A percentile compares a stretch with the other conserved stretches of the same genome.
Evolutionary conservation across 1,284 basidiomycete species (phyloP).

Genomic region (Violaceomyces palustris): DNA sequence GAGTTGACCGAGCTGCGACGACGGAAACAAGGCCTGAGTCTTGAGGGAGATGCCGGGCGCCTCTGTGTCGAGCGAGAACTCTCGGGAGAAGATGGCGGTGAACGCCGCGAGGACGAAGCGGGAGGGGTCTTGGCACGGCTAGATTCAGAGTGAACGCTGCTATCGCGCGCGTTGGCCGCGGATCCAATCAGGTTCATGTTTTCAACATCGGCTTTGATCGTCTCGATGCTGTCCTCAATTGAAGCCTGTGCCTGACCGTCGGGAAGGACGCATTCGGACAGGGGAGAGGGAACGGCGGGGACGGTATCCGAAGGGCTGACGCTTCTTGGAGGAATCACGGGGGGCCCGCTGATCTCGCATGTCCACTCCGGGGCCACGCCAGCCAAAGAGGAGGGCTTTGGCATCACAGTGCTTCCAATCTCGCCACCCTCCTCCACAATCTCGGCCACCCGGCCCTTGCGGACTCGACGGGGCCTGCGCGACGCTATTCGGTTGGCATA

Average conservation of each 20-base stretch:
- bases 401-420: conserved; percentile 32
- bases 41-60: conserved; percentile 36
- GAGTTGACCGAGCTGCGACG: conserved; percentile 28
- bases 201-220: conserved; percentile 13
- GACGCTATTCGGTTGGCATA: conserved; percentile 30
- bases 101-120: conserved; percentile 11
- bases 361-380: conserved; percentile 17
- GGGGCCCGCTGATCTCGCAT: conserved; percentile 34
- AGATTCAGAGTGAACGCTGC: no score
- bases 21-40: conserved; percentile 44
- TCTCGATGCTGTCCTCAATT: conserved; percentile 33
- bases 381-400: conserved; percentile 11
- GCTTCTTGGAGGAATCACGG: conserved; percentile 24
- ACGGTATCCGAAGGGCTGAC: conserved; percentile 42
- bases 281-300: conserved; percentile 40
- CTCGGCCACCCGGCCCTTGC: conserved; percentile 45
- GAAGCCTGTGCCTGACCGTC: conserved; percentile 3
- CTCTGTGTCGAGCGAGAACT: no score
- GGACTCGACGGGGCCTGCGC: conserved; percentile 21
- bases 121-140: not conserved
- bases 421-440: conserved; percentile 39
- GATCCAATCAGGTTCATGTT: no score
- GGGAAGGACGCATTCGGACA: conserved; percentile 35
- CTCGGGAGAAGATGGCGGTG: conserved; percentile 9
- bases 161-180: no score